Evolutionary conservation across 208 protist species (phyloP), one percentile per base, ranked within the genome.

Genomic region (Blechomonas ayalai): DNA sequence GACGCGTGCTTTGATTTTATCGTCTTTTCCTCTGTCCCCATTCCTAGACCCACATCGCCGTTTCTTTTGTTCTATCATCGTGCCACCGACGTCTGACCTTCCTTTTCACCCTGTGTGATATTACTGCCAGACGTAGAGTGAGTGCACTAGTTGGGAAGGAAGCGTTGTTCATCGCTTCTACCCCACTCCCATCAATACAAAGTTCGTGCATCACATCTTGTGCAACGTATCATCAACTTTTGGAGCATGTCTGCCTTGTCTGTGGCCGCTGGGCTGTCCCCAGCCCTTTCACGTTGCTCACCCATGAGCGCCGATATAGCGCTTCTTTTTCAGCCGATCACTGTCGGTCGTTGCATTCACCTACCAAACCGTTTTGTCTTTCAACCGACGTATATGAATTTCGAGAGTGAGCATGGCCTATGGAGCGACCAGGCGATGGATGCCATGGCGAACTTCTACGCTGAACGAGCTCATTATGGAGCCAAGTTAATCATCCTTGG

Each of bases 401-500:
- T 88, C 18, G 80, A 93, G 53, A 60, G 38, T 18, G 77, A 93
- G 56, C 42, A 87, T 4, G 34, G 24, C 7, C 38, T 58, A 18
- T 82, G 58, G 68, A 73, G 59, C 46, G 63, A 81, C 9, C 68
- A 41, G 20, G 68, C 83, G 49, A 89, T 86, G 77, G 47, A 68
- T 10, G 80, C 77, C 12, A 70, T 95, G 69, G 73, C 76, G 2
- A 59, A 53, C 22, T 94, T 94, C 49, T 96, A 76, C 42, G 80
- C 42, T 4, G 76, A 87, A 42, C 78, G 92, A 0, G 92, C 89
- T 0, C 68, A 76, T 38, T 79, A 80, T 36, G 80, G 88, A 0
- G 90, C 88, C 6, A 90, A 89, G 36, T 46, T 95, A 39, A 94
- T 95, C 25, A 70, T 97, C 2, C 71, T 90, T 7, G 88, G 89